Percentiles rank a stretch among this genome's conserved stretches.
Evolutionary conservation across 345 rosid species (phyloP).

Genomic region (Mercurialis annua): DNA sequence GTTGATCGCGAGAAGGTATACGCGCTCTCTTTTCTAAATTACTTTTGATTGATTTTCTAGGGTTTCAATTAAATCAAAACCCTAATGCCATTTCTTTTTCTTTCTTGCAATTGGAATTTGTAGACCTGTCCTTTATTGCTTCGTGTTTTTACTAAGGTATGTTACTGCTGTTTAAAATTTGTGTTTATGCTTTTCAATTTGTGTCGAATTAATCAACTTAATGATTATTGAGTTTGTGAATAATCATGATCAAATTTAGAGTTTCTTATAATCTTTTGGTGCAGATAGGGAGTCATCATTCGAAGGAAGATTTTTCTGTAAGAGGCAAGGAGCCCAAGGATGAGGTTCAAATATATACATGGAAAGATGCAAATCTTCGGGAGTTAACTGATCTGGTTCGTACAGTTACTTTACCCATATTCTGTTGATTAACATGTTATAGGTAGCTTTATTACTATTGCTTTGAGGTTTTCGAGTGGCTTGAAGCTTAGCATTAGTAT

Average conservation of each 20-base stretch:
- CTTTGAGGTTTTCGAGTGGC: not conserved
- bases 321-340: slow-evolving; percentile 96
- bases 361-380: slow-evolving; percentile 93
- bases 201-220: too few species aligned
- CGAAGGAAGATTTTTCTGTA: slow-evolving; percentile 80
- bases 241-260: too few species aligned
- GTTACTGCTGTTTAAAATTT: not conserved
- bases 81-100: not conserved
- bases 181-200: not conserved
- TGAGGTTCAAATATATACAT: slow-evolving; percentile 94
- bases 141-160: slow-evolving; percentile 94
- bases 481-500: not conserved
- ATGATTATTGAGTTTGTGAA: not conserved
- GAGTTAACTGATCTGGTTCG: slow-evolving; percentile 87
- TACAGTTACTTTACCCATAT: not conserved
- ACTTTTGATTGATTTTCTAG: slow-evolving; percentile 13
- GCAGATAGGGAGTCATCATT: slow-evolving; percentile 82
- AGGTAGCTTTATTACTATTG: not conserved
- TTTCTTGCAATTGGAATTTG: slow-evolving; percentile 12
- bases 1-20: slow-evolving; percentile 85
- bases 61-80: slow-evolving; percentile 20
- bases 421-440: not conserved
- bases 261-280: slow-evolving; percentile 15
- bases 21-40: not conserved
- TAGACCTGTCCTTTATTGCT: slow-evolving; percentile 96